These are phyloP conservation scores for Bertia moriformis DNA, from an alignment of 2,329 filamentous ascomycete genomes.

Conservation along the genomic window DNA sequence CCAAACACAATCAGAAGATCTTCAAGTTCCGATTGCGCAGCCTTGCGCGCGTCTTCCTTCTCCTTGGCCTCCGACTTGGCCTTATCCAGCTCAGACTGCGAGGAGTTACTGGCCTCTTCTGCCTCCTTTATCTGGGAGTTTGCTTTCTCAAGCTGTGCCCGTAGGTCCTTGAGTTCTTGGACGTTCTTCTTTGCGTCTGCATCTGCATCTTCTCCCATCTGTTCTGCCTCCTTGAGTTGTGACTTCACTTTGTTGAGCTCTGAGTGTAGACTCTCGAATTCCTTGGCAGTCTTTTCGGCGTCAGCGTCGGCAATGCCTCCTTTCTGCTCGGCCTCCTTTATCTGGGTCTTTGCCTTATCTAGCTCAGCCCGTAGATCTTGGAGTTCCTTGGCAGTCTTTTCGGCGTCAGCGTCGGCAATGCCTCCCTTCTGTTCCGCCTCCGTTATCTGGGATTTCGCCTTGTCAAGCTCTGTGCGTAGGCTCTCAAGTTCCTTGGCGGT, in stretches of 20 bases:
- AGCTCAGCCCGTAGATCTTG: too few species aligned
- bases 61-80: constrained; percentile 13
- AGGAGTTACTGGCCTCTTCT: constrained; percentile 4
- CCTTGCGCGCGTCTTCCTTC: constrained; percentile 4
- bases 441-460: too few species aligned
- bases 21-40: constrained; percentile 6
- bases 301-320: neutral
- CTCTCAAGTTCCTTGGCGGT: too few species aligned
- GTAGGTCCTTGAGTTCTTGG: neutral
- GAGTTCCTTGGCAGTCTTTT: neutral
- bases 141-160: constrained; percentile 9
- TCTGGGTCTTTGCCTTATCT: too few species aligned
- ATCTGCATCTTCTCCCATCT: constrained; percentile 6
- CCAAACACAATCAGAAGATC: constrained; percentile 32
- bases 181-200: constrained; percentile 2
- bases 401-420: neutral
- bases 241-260: too few species aligned
- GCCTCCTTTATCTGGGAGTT: constrained; percentile 11
- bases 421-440: neutral
- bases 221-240: constrained; percentile 3
- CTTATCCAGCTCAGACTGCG: constrained; percentile 9
- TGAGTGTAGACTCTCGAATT: too few species aligned
- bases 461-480: too few species aligned
- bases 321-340: neutral
- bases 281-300: neutral